These are phyloP conservation scores for maize (Zea mays) DNA, from an alignment of 176 grass and related monocot species.

Conservation along the genomic window Zm-B73-REFERENCE-NAM-5.0 NC_050100.1:16021501-16022000, in stretches of 20 bases:
- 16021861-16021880: constrained; percentile 43
- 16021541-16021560: constrained; percentile 48
- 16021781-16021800: too few species aligned
- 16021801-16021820: too few species aligned
- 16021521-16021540: constrained; percentile 74
- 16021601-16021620: not conserved
- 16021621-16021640: not conserved
- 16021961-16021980: constrained; percentile 69
- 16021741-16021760: not conserved
- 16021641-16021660: constrained; percentile 56
- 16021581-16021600: too few species aligned
- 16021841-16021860: not conserved
- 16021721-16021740: constrained; percentile 38
- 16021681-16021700: constrained; percentile 52
- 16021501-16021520: constrained; percentile 53
- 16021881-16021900: constrained; percentile 57
- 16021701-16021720: constrained; percentile 54
- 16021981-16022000: too few species aligned
- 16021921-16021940: constrained; percentile 46
- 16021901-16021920: constrained; percentile 41
- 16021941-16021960: constrained; percentile 55
- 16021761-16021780: not conserved
- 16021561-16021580: too few species aligned
- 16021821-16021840: too few species aligned
- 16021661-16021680: constrained; percentile 51